Evolutionary conservation across 352 stramenopile genomes (phyloP).

Genomic region (Globisporangium heterothallicum): DNA sequence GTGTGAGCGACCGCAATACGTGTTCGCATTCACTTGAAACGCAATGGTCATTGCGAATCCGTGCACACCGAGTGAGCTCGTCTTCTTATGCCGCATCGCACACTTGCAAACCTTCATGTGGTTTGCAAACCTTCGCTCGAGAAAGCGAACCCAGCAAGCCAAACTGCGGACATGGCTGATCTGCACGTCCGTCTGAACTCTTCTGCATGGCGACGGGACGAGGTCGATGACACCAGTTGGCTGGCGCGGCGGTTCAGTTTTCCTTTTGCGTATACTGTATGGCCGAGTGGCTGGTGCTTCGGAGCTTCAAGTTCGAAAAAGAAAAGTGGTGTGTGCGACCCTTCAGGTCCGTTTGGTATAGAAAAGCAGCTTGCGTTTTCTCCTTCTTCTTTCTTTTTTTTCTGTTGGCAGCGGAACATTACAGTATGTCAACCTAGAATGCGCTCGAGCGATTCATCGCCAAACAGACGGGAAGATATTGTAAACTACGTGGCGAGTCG

Average conservation of each 20-base stretch:
- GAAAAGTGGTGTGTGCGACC: too few species aligned
- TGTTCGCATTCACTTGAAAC: slow-evolving; percentile 6
- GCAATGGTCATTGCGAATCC: slow-evolving; percentile 1
- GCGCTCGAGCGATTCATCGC: too few species aligned
- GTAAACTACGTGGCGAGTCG: not conserved
- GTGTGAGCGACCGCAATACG: not conserved
- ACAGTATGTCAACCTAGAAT: not conserved
- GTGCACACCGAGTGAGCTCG: too few species aligned
- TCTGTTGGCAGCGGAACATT: too few species aligned
- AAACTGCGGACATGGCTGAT: not conserved
- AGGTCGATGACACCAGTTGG: slow-evolving; percentile 1
- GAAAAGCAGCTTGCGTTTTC: not conserved
- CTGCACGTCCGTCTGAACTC: not conserved
- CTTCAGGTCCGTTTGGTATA: too few species aligned
- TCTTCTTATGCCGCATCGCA: too few species aligned
- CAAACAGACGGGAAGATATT: too few species aligned
- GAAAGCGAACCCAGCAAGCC: not conserved
- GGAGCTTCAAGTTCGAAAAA: slow-evolving; percentile 15
- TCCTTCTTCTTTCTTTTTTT: too few species aligned
- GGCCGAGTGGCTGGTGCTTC: not conserved
- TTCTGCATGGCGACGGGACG: not conserved
- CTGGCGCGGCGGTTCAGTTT: not conserved
- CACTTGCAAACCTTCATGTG: not conserved
- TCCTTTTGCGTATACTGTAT: not conserved
- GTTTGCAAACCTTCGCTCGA: not conserved